Percentiles rank a stretch among this genome's conserved stretches.
Conservation (phyloP, 257 asterid genomes). For the Nicotiana noctiflora region DNA sequence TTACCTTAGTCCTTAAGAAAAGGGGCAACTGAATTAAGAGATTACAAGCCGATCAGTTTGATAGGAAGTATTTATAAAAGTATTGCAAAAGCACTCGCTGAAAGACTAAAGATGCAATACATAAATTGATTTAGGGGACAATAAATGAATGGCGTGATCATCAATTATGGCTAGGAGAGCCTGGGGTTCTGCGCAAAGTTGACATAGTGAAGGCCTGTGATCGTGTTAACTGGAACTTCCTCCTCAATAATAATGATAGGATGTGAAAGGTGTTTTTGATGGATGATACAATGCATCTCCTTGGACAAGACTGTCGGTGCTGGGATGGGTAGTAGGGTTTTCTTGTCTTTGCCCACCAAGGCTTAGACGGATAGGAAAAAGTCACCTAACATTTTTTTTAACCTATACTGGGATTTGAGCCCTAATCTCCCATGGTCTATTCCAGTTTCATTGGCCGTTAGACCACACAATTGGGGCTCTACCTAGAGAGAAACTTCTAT, state of each 20-base stretch:
- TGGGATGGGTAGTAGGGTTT: background rate
- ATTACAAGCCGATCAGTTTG: background rate
- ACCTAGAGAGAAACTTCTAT: background rate
- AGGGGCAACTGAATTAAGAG: background rate
- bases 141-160: background rate
- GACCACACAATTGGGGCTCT: background rate
- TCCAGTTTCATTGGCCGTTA: background rate
- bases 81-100: background rate
- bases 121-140: background rate
- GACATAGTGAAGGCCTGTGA: background rate
- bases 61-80: background rate
- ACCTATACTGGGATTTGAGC: background rate
- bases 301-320: background rate
- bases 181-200: background rate
- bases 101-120: background rate
- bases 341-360: background rate
- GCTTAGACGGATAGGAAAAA: background rate
- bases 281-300: background rate
- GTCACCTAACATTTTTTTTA: background rate
- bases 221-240: background rate
- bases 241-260: background rate
- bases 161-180: background rate
- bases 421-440: background rate
- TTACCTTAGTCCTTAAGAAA: background rate
- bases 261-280: background rate